Percentiles rank a stretch among this genome's conserved stretches.
Evolutionary conservation across 805 yeast genomes (phyloP).

Genomic region (Kodamaea neixiangensis): DNA sequence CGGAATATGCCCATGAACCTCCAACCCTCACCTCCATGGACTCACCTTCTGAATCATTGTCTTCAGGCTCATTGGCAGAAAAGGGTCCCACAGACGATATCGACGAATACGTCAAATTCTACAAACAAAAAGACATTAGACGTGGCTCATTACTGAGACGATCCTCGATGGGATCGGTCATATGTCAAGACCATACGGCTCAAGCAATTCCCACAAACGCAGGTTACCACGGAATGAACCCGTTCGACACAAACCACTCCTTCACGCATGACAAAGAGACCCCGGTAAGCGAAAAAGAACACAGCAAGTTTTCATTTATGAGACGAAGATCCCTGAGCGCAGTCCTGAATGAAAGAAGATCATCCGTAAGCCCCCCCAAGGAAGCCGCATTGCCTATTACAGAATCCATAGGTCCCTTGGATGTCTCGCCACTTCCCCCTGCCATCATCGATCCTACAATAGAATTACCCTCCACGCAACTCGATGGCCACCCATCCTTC

Average conservation of each 20-base stretch:
- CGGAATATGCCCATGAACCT: neutral
- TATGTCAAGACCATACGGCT: neutral
- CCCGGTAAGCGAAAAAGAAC: conserved; percentile 3
- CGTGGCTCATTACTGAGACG: conserved; percentile 17
- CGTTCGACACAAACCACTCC: conserved; percentile 5
- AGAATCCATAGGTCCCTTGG: conserved; percentile 1
- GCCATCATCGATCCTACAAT: conserved; percentile 7
- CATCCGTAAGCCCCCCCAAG: conserved; percentile 1
- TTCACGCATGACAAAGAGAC: neutral
- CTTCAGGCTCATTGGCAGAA: neutral
- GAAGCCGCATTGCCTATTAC: neutral
- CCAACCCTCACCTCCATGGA: neutral
- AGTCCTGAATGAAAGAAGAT: neutral
- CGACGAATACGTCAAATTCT: conserved; percentile 39
- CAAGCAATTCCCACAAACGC: neutral
- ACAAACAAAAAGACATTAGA: conserved; percentile 25
- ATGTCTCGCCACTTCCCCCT: conserved; percentile 7
- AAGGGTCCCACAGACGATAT: conserved; percentile 16
- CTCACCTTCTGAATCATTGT: neutral
- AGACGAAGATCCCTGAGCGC: conserved; percentile 24
- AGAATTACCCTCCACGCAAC: neutral
- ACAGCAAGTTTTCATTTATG: conserved; percentile 28
- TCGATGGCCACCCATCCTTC: conserved; percentile 24
- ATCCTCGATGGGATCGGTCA: conserved; percentile 9
- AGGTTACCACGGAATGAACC: conserved; percentile 7